Base-by-base conservation (phyloP, 331 rosid genomes). In the Cucumis variabilis region DNA sequence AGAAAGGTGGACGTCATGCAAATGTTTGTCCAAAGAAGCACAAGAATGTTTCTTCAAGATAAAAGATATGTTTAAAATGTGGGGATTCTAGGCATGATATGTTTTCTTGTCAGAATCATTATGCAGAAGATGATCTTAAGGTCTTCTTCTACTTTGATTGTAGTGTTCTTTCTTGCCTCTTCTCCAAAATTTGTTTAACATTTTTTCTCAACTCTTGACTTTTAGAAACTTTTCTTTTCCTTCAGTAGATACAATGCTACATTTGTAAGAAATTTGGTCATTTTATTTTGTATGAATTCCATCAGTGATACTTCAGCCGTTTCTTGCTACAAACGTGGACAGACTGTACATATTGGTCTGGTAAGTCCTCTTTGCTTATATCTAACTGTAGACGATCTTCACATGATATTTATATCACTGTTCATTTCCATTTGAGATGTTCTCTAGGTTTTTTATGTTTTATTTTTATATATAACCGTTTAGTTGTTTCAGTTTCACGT, bases 251-350 rank as follows among this genome's bases (percentile, higher is more conserved):
- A 60, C 92, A 89, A 91, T 97, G 99, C 86, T 96, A 93, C 88
- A 86, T 92, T 60, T 94, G 99, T 92, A 92, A 94, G 92, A 88
- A 62, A 67, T 90, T 93, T 92, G 99, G 98, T 28, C 99, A 97
- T 87, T n/a, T 86, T 97, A 55, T 94, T 99, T 73, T 97, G 99
- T 74, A 91, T 88, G 84, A 87, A 83, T 75, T 84, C 91, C 86
- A 88, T n/a, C 60, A 89, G 92, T 71, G 67, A 85, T 71, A 85
- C 73, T 28, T 30, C 87, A 0, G 85, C 89, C 90, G 96, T 93
- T 90, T 97, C 98, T 55, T 97, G 99, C 91, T 97, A 94, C 88
- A 94, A 87, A 92, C 96, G 99, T 80, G 99, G 99, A 66, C 91
- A 89, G 81, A 60, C 89, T 85, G 99, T 98, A 25, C 99, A 96